Base-by-base conservation (phyloP, 306 rosid genomes). In the Hylodesmum podocarpum region DNA sequence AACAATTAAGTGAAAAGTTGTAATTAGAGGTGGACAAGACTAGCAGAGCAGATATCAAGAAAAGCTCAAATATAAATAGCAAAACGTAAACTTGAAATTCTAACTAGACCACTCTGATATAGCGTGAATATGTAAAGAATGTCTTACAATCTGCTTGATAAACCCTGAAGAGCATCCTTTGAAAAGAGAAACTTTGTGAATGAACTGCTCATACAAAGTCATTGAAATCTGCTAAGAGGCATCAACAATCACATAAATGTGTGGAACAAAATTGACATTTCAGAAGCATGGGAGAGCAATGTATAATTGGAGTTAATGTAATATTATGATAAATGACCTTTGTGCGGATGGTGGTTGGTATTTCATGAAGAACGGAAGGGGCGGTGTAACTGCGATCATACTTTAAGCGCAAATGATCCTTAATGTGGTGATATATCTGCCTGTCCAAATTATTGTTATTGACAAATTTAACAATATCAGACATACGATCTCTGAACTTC, bases 61-160 rank as follows among this genome's bases (percentile, higher is more conserved):
- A 19, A 59, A n/a, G 25, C 33, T 61, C 43, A 67, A 55, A 29
- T 68, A 33, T 18, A 10, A 6, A 33, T 24, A 4, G 27, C 15
- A 72, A 65, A 72, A 25, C 53, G 5, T 19, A 31, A 57, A 57
- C 18, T 40, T 66, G 4, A n/a, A 19, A 68, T 27, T 77, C 53
- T 50, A 33, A n/a, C 36, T 25, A 24, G 24, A 13, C 3, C 19
- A 13, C 3, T 27, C 4, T 55, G 28, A 15, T 18, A 18, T 18
- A 19, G 18, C 10, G 29, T 12, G 49, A 70, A 19, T 21, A 37
- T 13, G 22, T 25, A 50, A 49, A 50, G 10, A 57, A 16, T 37
- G 73, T 40, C 92, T 81, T 84, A 90, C 91, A 67, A 86, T 83
- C 65, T 81, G 87, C 82, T 83, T 90, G n/a, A 90, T 81, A 87